Conservation (phyloP, 2,329 filamentous ascomycete genomes). For the Xylariaceae sp. region DNA sequence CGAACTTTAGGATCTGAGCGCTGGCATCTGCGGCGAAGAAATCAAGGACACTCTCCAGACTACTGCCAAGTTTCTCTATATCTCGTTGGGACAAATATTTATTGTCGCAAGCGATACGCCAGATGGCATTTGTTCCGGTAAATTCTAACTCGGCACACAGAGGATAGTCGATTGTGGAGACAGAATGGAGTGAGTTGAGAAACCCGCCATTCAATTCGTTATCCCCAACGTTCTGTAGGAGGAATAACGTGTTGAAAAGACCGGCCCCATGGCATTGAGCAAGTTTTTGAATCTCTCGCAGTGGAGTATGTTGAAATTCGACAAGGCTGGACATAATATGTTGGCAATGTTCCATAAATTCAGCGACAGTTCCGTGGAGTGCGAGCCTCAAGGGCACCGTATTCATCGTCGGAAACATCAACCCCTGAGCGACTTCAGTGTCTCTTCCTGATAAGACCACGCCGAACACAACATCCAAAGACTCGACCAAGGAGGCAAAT, state of each 20-base stretch:
- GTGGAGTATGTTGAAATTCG: constrained; percentile 70
- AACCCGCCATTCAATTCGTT: background rate
- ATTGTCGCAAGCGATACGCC: constrained; percentile 67
- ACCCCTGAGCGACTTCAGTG: constrained; percentile 56
- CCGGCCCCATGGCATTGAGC: constrained; percentile 31
- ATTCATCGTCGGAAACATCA: constrained; percentile 90
- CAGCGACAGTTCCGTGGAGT: constrained; percentile 59
- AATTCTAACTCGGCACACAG: constrained; percentile 77
- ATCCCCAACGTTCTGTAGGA: constrained; percentile 41
- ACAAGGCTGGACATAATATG: constrained; percentile 59
- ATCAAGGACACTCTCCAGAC: constrained; percentile 54
- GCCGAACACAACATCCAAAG: constrained; percentile 75
- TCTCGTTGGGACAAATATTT: constrained; percentile 44
- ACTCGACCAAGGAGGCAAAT: constrained; percentile 55
- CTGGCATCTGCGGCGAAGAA: constrained; percentile 48
- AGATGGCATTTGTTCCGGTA: constrained; percentile 49
- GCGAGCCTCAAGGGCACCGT: constrained; percentile 71
- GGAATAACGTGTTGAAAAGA: constrained; percentile 53
- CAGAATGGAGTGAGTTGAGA: constrained; percentile 56
- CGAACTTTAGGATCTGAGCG: constrained; percentile 49
- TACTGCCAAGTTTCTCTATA: constrained; percentile 46
- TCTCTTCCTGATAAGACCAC: constrained; percentile 82
- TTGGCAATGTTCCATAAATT: constrained; percentile 70
- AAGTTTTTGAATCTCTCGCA: constrained; percentile 61
- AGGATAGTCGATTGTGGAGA: constrained; percentile 71